A percentile compares a stretch with the other conserved stretches of the same genome.
These are phyloP conservation scores for Vigna unguiculata DNA, from an alignment of 306 rosid species.

Conservation along the genomic window DNA sequence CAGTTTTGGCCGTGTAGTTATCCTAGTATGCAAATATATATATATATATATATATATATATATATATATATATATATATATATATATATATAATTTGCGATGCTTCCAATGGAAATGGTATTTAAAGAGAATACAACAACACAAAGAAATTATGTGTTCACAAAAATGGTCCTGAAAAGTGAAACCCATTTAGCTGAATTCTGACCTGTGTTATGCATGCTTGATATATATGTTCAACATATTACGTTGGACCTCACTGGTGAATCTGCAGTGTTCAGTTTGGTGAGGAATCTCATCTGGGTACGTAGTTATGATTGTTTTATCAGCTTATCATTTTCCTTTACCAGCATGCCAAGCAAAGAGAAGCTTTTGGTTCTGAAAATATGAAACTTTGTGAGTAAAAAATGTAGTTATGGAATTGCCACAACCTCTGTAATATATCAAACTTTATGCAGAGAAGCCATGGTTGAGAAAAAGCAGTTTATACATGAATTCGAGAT, in stretches of 20 bases:
- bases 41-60: too few species aligned
- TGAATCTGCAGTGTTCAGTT: not conserved
- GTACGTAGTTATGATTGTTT: constrained; percentile 2
- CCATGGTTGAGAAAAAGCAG: not conserved
- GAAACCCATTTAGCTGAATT: not conserved
- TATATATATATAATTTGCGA: too few species aligned
- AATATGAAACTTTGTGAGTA: not conserved
- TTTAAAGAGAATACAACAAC: not conserved
- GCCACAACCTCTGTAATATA: not conserved
- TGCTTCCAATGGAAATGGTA: not conserved
- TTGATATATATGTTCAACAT: not conserved
- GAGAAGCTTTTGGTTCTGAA: not conserved
- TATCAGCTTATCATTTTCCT: constrained; percentile 25
- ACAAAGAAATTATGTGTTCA: not conserved
- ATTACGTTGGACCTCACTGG: not conserved
- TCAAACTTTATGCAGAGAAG: constrained; percentile 11
- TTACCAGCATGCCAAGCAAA: constrained; percentile 37
- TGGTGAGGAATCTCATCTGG: not conserved
- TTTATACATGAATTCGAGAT: not conserved
- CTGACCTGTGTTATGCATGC: not conserved
- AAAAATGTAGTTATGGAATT: not conserved
- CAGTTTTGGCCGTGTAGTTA: too few species aligned
- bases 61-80: too few species aligned
- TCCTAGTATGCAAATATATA: too few species aligned
- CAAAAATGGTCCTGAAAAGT: not conserved